phyloP scores from a whole-genome alignment of 768 basidiomycete genomes.

The Tricholoma terreum region DNA sequence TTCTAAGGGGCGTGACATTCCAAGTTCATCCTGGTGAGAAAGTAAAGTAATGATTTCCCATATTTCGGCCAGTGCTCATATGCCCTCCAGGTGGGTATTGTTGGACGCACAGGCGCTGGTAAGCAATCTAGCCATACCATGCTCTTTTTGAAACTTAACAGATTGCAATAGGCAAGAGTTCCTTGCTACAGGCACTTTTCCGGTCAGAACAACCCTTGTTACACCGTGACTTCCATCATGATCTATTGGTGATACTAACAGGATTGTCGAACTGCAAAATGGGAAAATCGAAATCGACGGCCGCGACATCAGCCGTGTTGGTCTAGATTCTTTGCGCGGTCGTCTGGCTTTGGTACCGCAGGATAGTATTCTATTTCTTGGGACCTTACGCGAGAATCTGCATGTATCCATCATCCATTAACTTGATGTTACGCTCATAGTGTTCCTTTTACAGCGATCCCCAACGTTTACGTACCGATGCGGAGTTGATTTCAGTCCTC shows the following conservation, averaged over 20 bases:
- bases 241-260: conserved; percentile 20
- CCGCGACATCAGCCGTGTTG: conserved; percentile 48
- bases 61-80: background rate
- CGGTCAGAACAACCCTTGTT: conserved; percentile 31
- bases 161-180: conserved; percentile 46
- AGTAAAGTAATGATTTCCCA: conserved; percentile 30
- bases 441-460: conserved; percentile 11
- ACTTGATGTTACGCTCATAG: background rate
- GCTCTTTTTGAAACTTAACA: background rate
- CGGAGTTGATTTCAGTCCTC: conserved; percentile 58
- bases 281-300: conserved; percentile 63
- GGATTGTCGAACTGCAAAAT: conserved; percentile 55
- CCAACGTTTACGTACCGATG: conserved; percentile 49
- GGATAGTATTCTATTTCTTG: conserved; percentile 53
- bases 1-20: conserved; percentile 60
- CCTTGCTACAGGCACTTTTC: conserved; percentile 54
- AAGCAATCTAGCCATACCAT: conserved; percentile 1
- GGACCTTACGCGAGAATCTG: conserved; percentile 48
- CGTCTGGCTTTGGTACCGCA: conserved; percentile 69
- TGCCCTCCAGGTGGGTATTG: conserved; percentile 38
- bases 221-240: background rate
- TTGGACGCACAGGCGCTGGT: conserved; percentile 47
- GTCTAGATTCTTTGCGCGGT: conserved; percentile 50
- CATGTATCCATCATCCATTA: conserved; percentile 6
- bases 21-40: conserved; percentile 60